phyloP scores from a whole-genome alignment of 2,329 filamentous ascomycete genomes.

The Fusarium abutilonis region DNA sequence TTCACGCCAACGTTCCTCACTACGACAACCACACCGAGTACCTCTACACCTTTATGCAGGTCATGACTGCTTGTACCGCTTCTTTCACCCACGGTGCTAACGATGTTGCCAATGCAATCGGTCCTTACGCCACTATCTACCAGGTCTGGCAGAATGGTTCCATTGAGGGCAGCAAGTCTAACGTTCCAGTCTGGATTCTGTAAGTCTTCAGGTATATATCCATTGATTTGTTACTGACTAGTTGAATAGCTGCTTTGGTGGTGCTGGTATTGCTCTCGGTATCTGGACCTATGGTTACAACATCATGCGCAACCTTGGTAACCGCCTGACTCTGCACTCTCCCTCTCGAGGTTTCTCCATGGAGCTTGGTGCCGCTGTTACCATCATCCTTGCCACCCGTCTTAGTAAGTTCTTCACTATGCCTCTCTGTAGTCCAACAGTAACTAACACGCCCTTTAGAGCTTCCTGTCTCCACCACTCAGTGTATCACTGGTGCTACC shows the following conservation, averaged over 20 bases:
- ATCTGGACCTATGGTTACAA: conserved; percentile 72
- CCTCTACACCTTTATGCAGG: conserved; percentile 68
- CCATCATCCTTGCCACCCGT: conserved; percentile 71
- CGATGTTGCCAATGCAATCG: conserved; percentile 71
- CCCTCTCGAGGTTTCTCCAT: conserved; percentile 68
- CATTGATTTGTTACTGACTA: neutral
- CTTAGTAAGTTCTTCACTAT: conserved; percentile 53
- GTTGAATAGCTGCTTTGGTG: conserved; percentile 55
- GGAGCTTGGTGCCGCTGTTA: conserved; percentile 69
- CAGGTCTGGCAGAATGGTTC: conserved; percentile 64
- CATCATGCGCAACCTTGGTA: conserved; percentile 71
- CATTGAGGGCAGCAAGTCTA: conserved; percentile 55
- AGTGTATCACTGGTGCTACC: conserved; percentile 71
- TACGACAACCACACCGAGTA: conserved; percentile 68
- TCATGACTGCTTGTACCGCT: conserved; percentile 70
- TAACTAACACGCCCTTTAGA: conserved; percentile 44
- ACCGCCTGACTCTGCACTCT: conserved; percentile 69
- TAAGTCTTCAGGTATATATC: conserved; percentile 10
- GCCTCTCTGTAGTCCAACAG: fast-evolving
- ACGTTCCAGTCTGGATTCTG: conserved; percentile 70
- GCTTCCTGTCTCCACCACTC: conserved; percentile 71
- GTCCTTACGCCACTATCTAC: conserved; percentile 71
- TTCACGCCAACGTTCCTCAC: conserved; percentile 66
- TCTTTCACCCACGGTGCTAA: conserved; percentile 75
- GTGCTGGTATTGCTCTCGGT: conserved; percentile 63